These are phyloP conservation scores for Cladophialophora chaetospira DNA, from an alignment of 2,329 filamentous ascomycete genomes.

Conservation along the genomic window DNA sequence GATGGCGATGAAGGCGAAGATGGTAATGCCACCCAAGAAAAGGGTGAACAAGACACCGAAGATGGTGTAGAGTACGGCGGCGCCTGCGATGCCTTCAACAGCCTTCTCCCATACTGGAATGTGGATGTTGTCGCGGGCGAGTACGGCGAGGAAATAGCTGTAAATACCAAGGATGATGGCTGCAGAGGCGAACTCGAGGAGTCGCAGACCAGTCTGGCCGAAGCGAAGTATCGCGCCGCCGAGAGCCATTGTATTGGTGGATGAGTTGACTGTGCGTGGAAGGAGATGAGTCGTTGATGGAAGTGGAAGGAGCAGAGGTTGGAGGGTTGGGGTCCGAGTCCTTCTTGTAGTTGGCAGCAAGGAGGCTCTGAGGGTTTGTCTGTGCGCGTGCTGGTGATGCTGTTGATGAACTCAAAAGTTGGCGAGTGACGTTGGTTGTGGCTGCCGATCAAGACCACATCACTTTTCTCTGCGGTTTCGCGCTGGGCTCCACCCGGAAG, in stretches of 20 bases:
- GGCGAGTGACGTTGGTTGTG: conserved; percentile 1
- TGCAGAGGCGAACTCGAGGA: conserved; percentile 71
- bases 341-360: conserved; percentile 13
- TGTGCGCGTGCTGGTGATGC: background rate
- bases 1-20: conserved; percentile 73
- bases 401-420: conserved; percentile 5
- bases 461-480: background rate
- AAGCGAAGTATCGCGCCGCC: conserved; percentile 67
- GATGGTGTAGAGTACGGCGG: conserved; percentile 72
- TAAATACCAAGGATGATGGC: conserved; percentile 76
- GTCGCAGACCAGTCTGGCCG: conserved; percentile 70
- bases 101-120: conserved; percentile 70
- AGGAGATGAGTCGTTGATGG: background rate
- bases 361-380: background rate
- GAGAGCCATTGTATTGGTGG: conserved; percentile 56
- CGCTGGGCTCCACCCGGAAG: background rate
- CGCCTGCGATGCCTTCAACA: conserved; percentile 76
- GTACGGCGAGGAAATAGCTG: conserved; percentile 79
- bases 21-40: conserved; percentile 72
- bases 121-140: conserved; percentile 63
- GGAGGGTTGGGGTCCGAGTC: conserved; percentile 5
- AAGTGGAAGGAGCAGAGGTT: background rate
- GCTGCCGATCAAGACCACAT: conserved; percentile 9
- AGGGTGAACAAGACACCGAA: conserved; percentile 74
- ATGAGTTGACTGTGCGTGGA: background rate